Evolutionary conservation across 345 rosid genomes (phyloP), one percentile per base, ranked within the genome.

Genomic region (Alliaria petiolata): DNA sequence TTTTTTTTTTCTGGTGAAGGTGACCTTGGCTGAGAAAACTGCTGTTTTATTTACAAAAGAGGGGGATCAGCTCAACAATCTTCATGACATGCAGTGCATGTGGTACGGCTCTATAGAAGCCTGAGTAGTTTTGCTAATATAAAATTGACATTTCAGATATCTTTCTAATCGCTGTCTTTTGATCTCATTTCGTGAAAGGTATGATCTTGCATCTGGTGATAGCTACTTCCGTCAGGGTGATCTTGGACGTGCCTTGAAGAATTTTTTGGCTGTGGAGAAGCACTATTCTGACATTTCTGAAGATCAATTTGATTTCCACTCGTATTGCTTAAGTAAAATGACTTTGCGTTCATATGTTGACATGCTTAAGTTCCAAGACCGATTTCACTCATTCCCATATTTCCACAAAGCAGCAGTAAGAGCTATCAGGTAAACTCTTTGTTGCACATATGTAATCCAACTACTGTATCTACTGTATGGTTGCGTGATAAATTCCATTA

Each of bases 41-140:
- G 98, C 96, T 75, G 88, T 85, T 25, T 72, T 95, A 70, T 95
- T 95, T 81, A 95, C 99, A 34, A 95, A 92, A 75, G 99, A 95
- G 51, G 97, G 99, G 52, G 99, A 92, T 73, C 98, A 90, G 81
- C 96, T 90, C 81, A 95, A 90, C 83, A 92, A 89, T 83, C 96
- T 95, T 75, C 97, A 95, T 82, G 99, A 95, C 81, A 95, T 95
- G 99, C 99, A 95, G 81, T 95, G 98, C 98, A 95, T 92, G 99
- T 95, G 99, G 99, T 95, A 63, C 39, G 83, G 76, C 46, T 76
- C 45, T 77, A 16, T 60, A 68, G 74, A 76, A 54, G 74, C 47
- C 43, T 9, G 49, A 57, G 28, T 39, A 54, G 16, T 28, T 43
- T 62, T 36, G 30, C 16, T 44, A 10, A 28, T 58, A 42, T 66